phyloP scores from a whole-genome alignment of 164 flowering plant genomes.

The Warburgia ugandensis region DNA sequence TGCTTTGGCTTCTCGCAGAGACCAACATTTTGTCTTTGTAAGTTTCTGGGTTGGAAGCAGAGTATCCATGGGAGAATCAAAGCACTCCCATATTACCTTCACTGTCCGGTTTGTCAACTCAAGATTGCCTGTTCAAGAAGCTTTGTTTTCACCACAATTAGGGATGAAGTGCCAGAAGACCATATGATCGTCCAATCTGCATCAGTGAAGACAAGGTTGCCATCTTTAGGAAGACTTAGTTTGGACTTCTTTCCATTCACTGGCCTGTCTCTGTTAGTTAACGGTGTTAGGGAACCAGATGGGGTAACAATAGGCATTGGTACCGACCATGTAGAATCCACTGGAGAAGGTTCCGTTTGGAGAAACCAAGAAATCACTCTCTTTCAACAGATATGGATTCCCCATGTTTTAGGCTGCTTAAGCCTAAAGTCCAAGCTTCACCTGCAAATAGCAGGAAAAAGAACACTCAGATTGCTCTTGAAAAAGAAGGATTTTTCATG shows the following conservation, averaged over 20 bases:
- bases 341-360: conserved; percentile 15
- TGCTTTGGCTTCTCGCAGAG: conserved; percentile 12
- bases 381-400: conserved; percentile 24
- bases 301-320: conserved; percentile 24
- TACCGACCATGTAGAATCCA: conserved; percentile 25
- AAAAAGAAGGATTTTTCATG: neutral
- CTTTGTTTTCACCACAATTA: neutral
- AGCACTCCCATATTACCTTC: conserved; percentile 14
- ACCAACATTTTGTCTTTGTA: conserved; percentile 21
- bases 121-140: conserved; percentile 19
- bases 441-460: neutral
- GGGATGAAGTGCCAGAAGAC: conserved; percentile 7
- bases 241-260: conserved; percentile 12
- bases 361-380: conserved; percentile 14
- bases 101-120: neutral
- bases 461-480: neutral
- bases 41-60: conserved; percentile 33
- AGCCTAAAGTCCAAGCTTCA: neutral
- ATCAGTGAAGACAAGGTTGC: conserved; percentile 16
- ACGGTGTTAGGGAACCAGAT: conserved; percentile 2
- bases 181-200: conserved; percentile 8
- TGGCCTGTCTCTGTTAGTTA: conserved; percentile 16
- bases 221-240: conserved; percentile 3
- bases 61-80: conserved; percentile 22
- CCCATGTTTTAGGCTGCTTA: neutral